These are phyloP conservation scores for Coemansia sp. DNA, from an alignment of 192 early-diverging fungal genomes.

Conservation along the genomic window DNA sequence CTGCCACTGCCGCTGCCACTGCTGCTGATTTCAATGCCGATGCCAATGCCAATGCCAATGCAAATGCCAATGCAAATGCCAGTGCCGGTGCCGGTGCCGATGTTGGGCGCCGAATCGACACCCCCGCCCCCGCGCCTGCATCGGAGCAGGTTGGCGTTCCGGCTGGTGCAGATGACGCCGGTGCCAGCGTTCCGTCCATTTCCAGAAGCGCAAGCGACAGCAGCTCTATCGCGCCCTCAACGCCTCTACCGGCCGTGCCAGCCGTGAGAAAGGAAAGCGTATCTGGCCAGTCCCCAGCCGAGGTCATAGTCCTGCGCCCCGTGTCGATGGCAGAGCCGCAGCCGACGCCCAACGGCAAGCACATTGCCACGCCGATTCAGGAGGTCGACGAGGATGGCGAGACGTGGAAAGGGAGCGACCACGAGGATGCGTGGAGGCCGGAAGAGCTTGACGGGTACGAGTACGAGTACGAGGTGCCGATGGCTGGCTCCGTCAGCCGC, in stretches of 20 bases:
- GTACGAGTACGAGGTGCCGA: constrained; percentile 33
- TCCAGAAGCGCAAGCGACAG: background rate
- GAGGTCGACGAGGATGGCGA: constrained; percentile 15
- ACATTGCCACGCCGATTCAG: constrained; percentile 1
- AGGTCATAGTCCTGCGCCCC: constrained; percentile 42
- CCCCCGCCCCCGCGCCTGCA: background rate
- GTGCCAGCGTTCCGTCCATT: background rate
- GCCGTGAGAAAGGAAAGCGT: constrained; percentile 3
- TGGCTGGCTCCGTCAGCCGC: background rate
- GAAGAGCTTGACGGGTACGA: constrained; percentile 32
- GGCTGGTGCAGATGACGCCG: background rate
- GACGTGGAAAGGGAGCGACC: too few relatives aligned
- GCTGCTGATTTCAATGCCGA: too few relatives aligned
- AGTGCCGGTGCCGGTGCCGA: background rate
- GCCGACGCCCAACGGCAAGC: background rate
- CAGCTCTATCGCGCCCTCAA: constrained; percentile 5
- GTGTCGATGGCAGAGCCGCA: constrained; percentile 20
- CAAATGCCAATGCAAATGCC: too few relatives aligned
- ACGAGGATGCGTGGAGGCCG: constrained; percentile 17
- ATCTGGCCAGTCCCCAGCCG: constrained; percentile 23
- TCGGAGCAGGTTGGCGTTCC: background rate
- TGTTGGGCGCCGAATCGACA: background rate
- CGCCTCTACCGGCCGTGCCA: background rate
- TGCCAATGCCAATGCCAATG: background rate
- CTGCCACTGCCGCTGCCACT: background rate